Percentiles rank a stretch among this genome's conserved stretches.
These are phyloP conservation scores for Termitomyces sp. DNA, from an alignment of 768 basidiomycete species.

Conservation along the genomic window DNA sequence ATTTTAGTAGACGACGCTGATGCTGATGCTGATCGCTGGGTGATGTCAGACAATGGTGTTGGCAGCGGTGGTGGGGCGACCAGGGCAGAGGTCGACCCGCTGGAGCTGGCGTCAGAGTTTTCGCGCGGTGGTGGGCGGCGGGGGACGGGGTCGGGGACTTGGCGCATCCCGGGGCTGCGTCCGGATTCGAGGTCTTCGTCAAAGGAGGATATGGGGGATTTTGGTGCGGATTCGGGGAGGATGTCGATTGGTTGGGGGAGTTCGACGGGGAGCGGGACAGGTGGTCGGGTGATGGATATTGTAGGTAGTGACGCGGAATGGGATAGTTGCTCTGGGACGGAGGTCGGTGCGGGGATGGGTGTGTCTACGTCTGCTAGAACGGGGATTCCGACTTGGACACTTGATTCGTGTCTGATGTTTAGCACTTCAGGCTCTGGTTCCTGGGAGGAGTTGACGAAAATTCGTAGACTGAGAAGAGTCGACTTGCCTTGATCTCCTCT, in stretches of 20 bases:
- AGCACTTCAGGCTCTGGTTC: slow-evolving; percentile 34
- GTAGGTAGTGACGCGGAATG: slow-evolving; percentile 32
- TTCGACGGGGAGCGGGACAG: slow-evolving; percentile 63
- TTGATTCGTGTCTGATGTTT: slow-evolving; percentile 33
- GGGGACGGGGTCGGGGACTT: slow-evolving; percentile 21
- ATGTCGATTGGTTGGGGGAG: slow-evolving; percentile 65
- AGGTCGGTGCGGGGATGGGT: slow-evolving; percentile 26
- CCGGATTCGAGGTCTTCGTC: slow-evolving; percentile 49
- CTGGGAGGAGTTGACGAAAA: slow-evolving; percentile 17
- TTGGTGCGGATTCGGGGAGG: slow-evolving; percentile 36
- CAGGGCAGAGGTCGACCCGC: background rate
- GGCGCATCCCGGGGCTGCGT: slow-evolving; percentile 31
- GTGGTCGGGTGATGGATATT: slow-evolving; percentile 64
- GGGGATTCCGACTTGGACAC: slow-evolving; percentile 56
- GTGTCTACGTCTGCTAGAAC: slow-evolving; percentile 41
- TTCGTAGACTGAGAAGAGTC: background rate
- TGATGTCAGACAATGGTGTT: background rate
- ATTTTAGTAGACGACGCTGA: slow-evolving; percentile 10
- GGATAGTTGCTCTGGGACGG: slow-evolving; percentile 13
- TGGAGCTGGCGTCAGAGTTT: background rate
- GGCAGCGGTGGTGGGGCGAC: background rate
- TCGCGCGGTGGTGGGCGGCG: slow-evolving; percentile 5
- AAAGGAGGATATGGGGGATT: slow-evolving; percentile 37
- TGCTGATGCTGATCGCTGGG: slow-evolving; percentile 7
- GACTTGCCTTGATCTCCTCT: slow-evolving; percentile 45